These are phyloP conservation scores for Candida rishiriensis DNA, from an alignment of 805 yeast species.

Conservation along the genomic window DNA sequence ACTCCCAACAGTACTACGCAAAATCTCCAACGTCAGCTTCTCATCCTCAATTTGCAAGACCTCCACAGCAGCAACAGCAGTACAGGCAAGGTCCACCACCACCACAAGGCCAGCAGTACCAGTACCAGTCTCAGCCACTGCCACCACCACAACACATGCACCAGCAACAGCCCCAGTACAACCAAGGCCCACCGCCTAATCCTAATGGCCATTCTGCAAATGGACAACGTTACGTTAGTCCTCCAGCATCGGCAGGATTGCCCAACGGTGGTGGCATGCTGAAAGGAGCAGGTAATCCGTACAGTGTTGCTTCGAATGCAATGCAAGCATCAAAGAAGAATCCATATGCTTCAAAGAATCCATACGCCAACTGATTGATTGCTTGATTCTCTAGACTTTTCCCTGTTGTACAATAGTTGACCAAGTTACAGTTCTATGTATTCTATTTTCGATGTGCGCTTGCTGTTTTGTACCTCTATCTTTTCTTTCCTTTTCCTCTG, in stretches of 20 bases:
- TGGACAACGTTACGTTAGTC: too few relatives aligned
- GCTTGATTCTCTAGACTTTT: too few relatives aligned
- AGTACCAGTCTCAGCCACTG: constrained; percentile 10
- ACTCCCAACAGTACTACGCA: constrained; percentile 2
- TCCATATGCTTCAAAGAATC: constrained; percentile 13
- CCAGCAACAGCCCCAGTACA: constrained; percentile 10
- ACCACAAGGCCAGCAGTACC: constrained; percentile 1
- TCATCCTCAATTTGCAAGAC: constrained; percentile 13
- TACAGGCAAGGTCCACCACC: constrained; percentile 1
- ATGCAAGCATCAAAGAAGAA: constrained; percentile 8
- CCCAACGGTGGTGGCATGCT: constrained; percentile 1
- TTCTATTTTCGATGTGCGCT: too few relatives aligned
- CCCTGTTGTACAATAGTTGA: too few relatives aligned
- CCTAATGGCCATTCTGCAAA: neutral
- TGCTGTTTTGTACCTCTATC: too few relatives aligned
- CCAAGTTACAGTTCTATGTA: too few relatives aligned
- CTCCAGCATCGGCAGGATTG: neutral
- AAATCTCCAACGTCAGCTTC: constrained; percentile 7
- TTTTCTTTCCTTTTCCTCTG: too few relatives aligned
- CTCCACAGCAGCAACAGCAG: constrained; percentile 20
- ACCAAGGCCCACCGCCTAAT: constrained; percentile 2
- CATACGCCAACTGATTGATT: constrained; percentile 12
- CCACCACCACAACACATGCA: constrained; percentile 3
- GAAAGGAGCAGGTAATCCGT: constrained; percentile 9
- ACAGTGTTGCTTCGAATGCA: constrained; percentile 15